A percentile compares a stretch with the other conserved stretches of the same genome.
Evolutionary conservation across 495 filamentous ascomycete species (phyloP).

Genomic region (Tetracladium marchalianum): DNA sequence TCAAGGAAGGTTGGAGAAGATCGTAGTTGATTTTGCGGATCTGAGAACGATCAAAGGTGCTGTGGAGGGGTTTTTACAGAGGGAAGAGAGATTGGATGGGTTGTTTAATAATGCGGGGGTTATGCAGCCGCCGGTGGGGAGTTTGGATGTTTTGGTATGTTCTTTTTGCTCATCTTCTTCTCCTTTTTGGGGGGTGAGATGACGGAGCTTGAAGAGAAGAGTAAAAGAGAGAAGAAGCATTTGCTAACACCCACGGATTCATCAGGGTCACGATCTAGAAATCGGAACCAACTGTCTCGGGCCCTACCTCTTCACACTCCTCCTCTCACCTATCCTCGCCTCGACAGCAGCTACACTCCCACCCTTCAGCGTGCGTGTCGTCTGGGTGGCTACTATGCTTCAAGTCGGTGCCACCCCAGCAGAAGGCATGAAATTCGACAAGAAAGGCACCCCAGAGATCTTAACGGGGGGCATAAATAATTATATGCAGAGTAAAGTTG

Average conservation of each 20-base stretch:
- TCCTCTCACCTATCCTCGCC: constrained; percentile 31
- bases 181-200: too few species aligned
- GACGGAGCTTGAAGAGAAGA: background rate
- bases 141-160: constrained; percentile 16
- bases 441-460: constrained; percentile 16
- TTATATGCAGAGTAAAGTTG: constrained; percentile 34
- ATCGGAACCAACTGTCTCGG: constrained; percentile 38
- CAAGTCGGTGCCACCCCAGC: constrained; percentile 14
- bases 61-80: constrained; percentile 28
- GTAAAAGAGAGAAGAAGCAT: too few species aligned
- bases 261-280: constrained; percentile 35
- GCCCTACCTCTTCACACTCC: constrained; percentile 34
- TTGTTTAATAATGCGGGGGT: constrained; percentile 43
- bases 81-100: constrained; percentile 35
- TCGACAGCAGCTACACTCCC: constrained; percentile 23
- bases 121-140: constrained; percentile 29
- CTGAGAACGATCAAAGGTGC: constrained; percentile 32
- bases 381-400: constrained; percentile 27
- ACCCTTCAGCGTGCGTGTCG: constrained; percentile 26
- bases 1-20: constrained; percentile 29
- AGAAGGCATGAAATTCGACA: constrained; percentile 21
- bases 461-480: constrained; percentile 17
- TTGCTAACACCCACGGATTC: background rate
- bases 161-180: too few species aligned
- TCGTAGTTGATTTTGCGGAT: constrained; percentile 35